Evolutionary conservation across 208 protist species (phyloP), one percentile per base, ranked within the genome.

Genomic region (Leishmania martiniquensis): DNA sequence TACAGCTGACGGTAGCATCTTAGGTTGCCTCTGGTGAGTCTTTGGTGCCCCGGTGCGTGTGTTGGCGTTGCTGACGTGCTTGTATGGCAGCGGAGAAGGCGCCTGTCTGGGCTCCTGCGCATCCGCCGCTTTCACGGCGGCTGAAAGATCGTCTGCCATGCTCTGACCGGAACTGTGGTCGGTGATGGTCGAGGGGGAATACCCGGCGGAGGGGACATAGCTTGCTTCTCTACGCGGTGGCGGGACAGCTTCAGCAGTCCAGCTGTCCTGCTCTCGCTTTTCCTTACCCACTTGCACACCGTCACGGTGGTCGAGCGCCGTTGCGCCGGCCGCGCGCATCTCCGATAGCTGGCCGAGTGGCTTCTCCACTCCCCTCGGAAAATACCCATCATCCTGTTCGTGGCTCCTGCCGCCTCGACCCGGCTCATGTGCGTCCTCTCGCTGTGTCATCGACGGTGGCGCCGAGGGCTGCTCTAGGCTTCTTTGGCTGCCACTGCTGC

Each of bases 371-470:
- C 32, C 34, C 34, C 32, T 34, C 37, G 47, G 15, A 42, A 25
- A 37, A 47, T n/a, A 9, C 25, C 3, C 0, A 57, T 57, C n/a
- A 57, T 72, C 1, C n/a, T 57, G 68, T 13, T 72, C 29, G 68
- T 57, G 68, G 47, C 32, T 12, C 32, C 47, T 54, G 47, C 49
- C 57, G 68, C n/a, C 20, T n/a, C 25, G 47, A 15, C 5, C 57
- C n/a, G 15, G 47, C 49, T 57, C 68, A 17, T 57, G 4, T 57
- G 68, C 42, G n/a, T 54, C 49, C 7, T 57, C 29, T 57, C 13
- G 49, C 47, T 52, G 68, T 25, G 68, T 72, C 68, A 57, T 22
- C 62, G 72, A 45, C 25, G 70, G 70, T 13, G 67, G 22, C n/a
- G 55, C 66, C 69, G 17, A 71, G 6, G 25, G 22, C 45, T 34